Evolutionary conservation across 352 stramenopile species (phyloP), one percentile per base, ranked within the genome.

Genomic region (Globisporangium recalcitrans): DNA sequence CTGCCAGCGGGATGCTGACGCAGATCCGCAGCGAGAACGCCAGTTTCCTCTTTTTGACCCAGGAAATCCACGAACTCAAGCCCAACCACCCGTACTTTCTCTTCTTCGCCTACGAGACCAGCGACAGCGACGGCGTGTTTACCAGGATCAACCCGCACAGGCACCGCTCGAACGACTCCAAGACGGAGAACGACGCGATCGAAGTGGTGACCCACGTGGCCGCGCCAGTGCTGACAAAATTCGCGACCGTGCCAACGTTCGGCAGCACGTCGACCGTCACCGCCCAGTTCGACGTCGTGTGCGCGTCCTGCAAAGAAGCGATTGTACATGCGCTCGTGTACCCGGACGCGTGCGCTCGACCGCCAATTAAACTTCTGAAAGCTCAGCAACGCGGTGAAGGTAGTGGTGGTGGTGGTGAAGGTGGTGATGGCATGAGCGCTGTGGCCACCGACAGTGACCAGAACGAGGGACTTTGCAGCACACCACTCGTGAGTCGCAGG

Each of bases 61-160:
- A 74, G 19, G 66, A 70, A 2, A 60, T 92, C 3, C 21, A 67
- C n/a, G 62, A 69, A 0, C 63, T 94, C 1, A 42, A 64, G 2
- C 55, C 73, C 1, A 85, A 92, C 26, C 65, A 73, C 14, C 58
- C 63, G 16, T 91, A 94, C 64, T 71, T 74, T 31, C 69, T 90
- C 27, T 94, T 87, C 63, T 88, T 92, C 34, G 78, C 81, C 2
- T 90, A 90, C 52, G 85, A 94, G 51, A 91, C 82, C 2, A 75
- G 73, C 21, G 46, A 54, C 10, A 91, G 83, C 38, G 67, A 80
- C 40, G 83, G 85, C 4, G 78, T 94, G 1, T 91, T 91, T 58
- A 88, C 85, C 1, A 60, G 54, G 7, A 68, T 91, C 2, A 94
- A 92, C 31, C 74, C 80, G 22, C 79, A 87, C 69, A 83, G 78